Evolutionary conservation across 768 basidiomycete species (phyloP).

Genomic region (Boletus rufocinnamomeus): DNA sequence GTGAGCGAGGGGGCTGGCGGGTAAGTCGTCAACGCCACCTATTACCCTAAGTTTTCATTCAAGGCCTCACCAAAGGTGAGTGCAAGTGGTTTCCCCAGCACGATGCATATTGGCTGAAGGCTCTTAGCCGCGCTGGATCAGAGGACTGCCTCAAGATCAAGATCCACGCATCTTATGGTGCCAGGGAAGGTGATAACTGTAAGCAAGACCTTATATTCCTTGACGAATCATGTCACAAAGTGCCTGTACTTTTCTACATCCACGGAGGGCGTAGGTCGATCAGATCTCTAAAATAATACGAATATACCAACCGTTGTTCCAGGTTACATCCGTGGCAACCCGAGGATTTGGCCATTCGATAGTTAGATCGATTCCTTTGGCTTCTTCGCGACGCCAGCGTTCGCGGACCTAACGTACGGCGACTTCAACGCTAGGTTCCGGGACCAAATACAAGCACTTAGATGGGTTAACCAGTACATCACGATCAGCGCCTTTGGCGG

Average conservation of each 20-base stretch:
- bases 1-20: constrained; percentile 40
- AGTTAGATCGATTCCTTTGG: too few relatives aligned
- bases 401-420: constrained; percentile 40
- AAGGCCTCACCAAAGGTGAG: constrained; percentile 53
- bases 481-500: constrained; percentile 38
- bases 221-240: constrained; percentile 12
- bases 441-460: constrained; percentile 51
- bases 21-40: constrained; percentile 49
- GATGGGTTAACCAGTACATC: constrained; percentile 43
- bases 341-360: constrained; percentile 66
- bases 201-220: constrained; percentile 18
- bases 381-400: too few relatives aligned
- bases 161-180: constrained; percentile 56
- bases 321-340: constrained; percentile 63
- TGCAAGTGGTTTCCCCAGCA: background rate
- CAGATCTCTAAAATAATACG: background rate
- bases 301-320: background rate
- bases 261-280: constrained; percentile 38
- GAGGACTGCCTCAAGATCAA: constrained; percentile 73
- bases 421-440: constrained; percentile 56
- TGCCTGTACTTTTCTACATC: constrained; percentile 44
- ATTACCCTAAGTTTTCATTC: constrained; percentile 59
- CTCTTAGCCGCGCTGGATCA: constrained; percentile 52
- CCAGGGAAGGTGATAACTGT: constrained; percentile 50
- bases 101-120: background rate